Base-by-base conservation (phyloP, 371 early-diverging fungal species). In the Mortierella polycephala region DNA sequence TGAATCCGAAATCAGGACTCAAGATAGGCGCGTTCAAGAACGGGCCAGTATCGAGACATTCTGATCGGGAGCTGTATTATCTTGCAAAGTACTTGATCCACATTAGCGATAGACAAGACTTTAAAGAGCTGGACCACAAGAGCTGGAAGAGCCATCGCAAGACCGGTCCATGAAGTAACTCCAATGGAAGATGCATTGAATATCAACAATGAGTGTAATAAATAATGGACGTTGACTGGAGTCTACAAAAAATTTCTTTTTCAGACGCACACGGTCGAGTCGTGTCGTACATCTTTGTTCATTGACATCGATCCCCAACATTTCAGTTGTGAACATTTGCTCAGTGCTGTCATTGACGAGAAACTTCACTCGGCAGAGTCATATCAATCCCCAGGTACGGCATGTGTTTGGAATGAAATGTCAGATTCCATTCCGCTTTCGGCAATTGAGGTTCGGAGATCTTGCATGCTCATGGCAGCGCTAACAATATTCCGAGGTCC, bases 21-120 rank as follows among this genome's bases (percentile, higher is more conserved):
- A 87, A 87, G 75, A 89, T 90, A 40, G 70, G 84, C 0, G 83
- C 85, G 5, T 90, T 86, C 81, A 88, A 87, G 76, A 81, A 86
- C 14, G 87, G 83, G 9, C 82, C 84, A 8, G 63, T 73, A 13
- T 75, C 71, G 12, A 68, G 84, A 39, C 66, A 71, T 0, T 63
- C 79, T 0, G 91, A 90, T 62, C 71, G 82, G 8, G 89, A 86
- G 71, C 74, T 90, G 61, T 83, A 72, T 20, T 81, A 74, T 42
- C 63, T 90, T 41, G 82, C 86, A 0, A 63, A 68, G 47, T 90
- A 90, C 57, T 63, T 90, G 60, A 64, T 88, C 39, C 64, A 73
- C 23, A 85, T 90, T 40, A 79, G 83, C 7, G 50, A 53, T 13
- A 68, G 83, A 44, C 61, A 59, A 0, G 85, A 86, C 52, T 81